Evolutionary conservation across 306 rosid genomes (phyloP), one percentile per base, ranked within the genome.

Genomic region (Vicia sativa): DNA sequence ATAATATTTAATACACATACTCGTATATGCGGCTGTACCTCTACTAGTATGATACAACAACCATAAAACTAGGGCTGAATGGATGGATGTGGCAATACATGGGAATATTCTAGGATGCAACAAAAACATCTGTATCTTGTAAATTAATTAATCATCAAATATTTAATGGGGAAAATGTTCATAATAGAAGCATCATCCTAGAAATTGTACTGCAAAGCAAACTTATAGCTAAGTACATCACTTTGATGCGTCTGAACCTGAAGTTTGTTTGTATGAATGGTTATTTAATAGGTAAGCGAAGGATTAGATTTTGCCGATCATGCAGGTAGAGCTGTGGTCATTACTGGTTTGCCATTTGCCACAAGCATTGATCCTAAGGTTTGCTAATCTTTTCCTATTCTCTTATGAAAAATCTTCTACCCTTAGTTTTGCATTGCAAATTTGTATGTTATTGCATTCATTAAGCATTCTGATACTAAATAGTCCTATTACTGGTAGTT

Each of bases 271-370:
- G 60, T 75, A 65, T 65, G 41, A 49, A 56, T 64, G 61, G 53
- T 75, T 65, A 29, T 72, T 78, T 67, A 16, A 63, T 77, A 89
- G 98, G 98, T 92, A 49, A 92, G 98, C 68, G 98, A 92, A 87
- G 96, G 98, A 62, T 80, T 92, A 71, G 96, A 92, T 87, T 92
- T 92, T 80, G 98, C 96, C 1, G 98, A 92, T 77, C 95, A 86
- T 29, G 96, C 98, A 59, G 98, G 98, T 72, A 81, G 98, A 82
- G 98, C 96, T 78, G 98, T 92, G 39, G 80, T 89, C 74, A 62
- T 89, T 78, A 89, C 96, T 75, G 98, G 98, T 50, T 59, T 92
- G 85, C 98, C 96, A 66, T 92, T 76, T 84, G 89, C 98, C 64
- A 82, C 96, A 50, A 35, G 71, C 78, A 89, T 78, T 65, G 98